A percentile compares a stretch with the other conserved stretches of the same genome.
phyloP scores from a whole-genome alignment of 116 monocot species.

The Iris pallida region DNA sequence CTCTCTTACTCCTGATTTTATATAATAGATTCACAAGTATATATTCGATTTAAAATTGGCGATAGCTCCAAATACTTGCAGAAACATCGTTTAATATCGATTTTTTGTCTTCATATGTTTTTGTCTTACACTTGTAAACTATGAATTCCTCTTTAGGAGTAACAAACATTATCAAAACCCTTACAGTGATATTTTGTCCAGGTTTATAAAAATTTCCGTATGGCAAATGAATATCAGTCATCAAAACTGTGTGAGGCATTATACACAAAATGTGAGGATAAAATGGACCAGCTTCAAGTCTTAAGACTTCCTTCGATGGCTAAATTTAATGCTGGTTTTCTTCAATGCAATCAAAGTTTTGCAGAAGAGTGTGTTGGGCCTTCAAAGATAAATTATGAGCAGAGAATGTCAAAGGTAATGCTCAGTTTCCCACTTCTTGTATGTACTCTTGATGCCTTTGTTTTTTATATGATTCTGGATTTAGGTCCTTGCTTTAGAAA shows the following conservation, averaged over 20 bases:
- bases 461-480: neutral
- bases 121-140: too few species aligned
- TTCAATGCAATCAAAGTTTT: constrained; percentile 86
- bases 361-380: constrained; percentile 82
- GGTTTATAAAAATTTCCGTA: constrained; percentile 56
- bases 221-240: constrained; percentile 91
- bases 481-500: too few species aligned
- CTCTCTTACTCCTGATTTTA: too few species aligned
- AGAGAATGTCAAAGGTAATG: constrained; percentile 78
- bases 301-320: constrained; percentile 98
- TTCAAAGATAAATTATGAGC: constrained; percentile 67
- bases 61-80: too few species aligned
- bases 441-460: neutral
- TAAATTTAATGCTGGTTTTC: constrained; percentile 96
- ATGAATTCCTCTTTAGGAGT: too few species aligned
- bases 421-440: neutral
- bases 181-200: constrained; percentile 12
- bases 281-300: constrained; percentile 96
- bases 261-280: constrained; percentile 85
- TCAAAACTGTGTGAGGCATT: constrained; percentile 88
- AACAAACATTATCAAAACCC: too few species aligned
- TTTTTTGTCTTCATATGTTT: too few species aligned
- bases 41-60: too few species aligned
- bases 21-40: too few species aligned
- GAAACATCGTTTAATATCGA: too few species aligned